These are phyloP conservation scores for Crithidia thermophila DNA, from an alignment of 208 protist genomes.

Conservation along the genomic window DNA sequence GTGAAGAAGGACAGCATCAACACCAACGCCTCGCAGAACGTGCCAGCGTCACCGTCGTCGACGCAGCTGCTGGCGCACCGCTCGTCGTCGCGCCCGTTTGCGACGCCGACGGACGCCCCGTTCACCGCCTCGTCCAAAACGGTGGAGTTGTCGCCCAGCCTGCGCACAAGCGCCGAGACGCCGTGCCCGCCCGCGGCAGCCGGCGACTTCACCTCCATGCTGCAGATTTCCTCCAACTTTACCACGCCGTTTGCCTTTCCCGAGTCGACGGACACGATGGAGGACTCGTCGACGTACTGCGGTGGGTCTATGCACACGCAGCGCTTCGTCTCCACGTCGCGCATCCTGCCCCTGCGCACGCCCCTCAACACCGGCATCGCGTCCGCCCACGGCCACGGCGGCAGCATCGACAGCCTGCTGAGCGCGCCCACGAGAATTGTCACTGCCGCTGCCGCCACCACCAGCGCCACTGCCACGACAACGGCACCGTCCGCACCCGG, in stretches of 20 bases:
- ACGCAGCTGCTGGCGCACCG: not conserved
- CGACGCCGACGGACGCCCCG: not conserved
- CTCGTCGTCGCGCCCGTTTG: not conserved
- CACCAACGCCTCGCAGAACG: not conserved
- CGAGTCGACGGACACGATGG: slow-evolving; percentile 2
- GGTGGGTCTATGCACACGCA: slow-evolving; percentile 13
- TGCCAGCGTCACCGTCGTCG: not conserved
- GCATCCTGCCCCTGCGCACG: not conserved
- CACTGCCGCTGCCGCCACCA: not conserved
- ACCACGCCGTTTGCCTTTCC: not conserved
- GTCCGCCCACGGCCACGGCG: not conserved
- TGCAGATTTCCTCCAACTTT: slow-evolving; percentile 6
- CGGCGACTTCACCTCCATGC: not conserved
- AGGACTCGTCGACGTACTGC: slow-evolving; percentile 4
- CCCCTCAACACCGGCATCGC: not conserved
- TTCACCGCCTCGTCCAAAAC: not conserved
- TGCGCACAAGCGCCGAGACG: not conserved
- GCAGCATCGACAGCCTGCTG: slow-evolving; percentile 10
- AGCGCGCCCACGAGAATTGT: not conserved
- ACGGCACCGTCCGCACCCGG: too few relatives aligned
- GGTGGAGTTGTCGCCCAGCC: not conserved
- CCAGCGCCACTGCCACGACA: too few relatives aligned
- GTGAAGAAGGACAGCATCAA: not conserved
- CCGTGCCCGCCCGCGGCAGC: not conserved
- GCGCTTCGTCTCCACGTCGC: slow-evolving; percentile 13